These are phyloP conservation scores for Tolypocladium sp. DNA, from an alignment of 2,329 filamentous ascomycete species.

Conservation along the genomic window DNA sequence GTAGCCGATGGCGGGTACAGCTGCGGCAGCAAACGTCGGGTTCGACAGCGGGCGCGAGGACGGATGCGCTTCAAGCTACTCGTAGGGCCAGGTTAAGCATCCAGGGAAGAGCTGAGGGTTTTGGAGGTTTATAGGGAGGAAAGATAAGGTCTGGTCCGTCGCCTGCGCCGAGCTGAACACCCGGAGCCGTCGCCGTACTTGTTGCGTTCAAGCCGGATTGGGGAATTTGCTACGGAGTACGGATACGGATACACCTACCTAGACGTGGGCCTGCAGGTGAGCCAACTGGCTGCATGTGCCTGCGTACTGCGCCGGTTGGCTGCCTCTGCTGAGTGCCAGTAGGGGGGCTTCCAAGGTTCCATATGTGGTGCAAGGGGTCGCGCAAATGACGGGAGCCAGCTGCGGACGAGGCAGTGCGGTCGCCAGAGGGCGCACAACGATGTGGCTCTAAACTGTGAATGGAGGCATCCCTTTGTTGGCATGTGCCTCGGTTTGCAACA, in stretches of 20 bases:
- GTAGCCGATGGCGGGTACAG: neutral
- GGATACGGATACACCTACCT: too few relatives aligned
- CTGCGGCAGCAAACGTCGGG: neutral
- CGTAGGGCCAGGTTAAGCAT: neutral
- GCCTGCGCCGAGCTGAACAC: neutral
- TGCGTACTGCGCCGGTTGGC: neutral
- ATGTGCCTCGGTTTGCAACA: neutral
- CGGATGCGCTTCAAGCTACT: neutral
- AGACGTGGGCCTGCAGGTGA: neutral
- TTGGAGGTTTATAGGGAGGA: neutral
- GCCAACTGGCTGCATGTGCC: neutral
- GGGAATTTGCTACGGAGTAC: neutral
- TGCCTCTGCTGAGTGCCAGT: neutral
- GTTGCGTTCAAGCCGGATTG: neutral
- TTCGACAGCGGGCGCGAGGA: neutral
- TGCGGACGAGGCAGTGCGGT: neutral
- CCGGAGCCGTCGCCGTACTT: neutral
- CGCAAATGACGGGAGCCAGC: neutral
- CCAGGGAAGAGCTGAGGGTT: neutral
- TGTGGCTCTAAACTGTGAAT: neutral
- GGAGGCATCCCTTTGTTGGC: neutral
- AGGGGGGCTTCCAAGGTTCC: neutral
- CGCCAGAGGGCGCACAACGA: neutral
- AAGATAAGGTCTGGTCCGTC: neutral
- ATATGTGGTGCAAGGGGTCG: neutral